A percentile compares a stretch with the other conserved stretches of the same genome.
These are phyloP conservation scores for Centrapalus pauciflorus DNA, from an alignment of 129 eudicot genomes.

Conservation along the genomic window DNA sequence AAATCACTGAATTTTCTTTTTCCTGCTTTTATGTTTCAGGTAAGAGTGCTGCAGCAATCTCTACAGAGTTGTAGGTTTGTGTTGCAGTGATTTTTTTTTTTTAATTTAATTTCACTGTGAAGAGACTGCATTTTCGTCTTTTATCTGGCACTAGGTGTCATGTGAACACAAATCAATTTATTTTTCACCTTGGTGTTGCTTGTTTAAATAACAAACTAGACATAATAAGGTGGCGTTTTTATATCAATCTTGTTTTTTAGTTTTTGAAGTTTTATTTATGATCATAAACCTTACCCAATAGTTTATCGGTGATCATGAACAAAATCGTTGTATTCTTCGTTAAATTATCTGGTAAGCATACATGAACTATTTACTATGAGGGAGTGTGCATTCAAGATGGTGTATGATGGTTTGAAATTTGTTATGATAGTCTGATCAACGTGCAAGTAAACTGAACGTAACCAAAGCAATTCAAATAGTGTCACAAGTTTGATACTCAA, in stretches of 20 bases:
- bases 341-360: too few species aligned
- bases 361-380: too few species aligned
- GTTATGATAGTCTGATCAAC: too few species aligned
- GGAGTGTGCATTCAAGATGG: too few species aligned
- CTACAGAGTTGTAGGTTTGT: constrained; percentile 28
- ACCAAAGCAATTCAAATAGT: too few species aligned
- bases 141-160: neutral
- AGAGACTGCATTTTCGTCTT: constrained; percentile 1
- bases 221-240: constrained; percentile 3
- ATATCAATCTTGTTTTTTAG: neutral
- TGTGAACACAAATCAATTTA: constrained; percentile 4
- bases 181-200: neutral
- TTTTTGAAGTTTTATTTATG: too few species aligned
- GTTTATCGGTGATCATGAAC: too few species aligned
- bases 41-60: constrained; percentile 20
- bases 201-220: neutral
- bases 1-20: neutral
- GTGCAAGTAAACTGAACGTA: too few species aligned
- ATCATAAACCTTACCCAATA: too few species aligned
- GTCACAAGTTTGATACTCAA: too few species aligned
- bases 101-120: neutral
- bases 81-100: neutral
- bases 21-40: constrained; percentile 17
- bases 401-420: too few species aligned
- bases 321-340: too few species aligned